These are phyloP conservation scores for Colletotrichum gloeosporioides DNA, from an alignment of 2,329 filamentous ascomycete species.

Conservation along the genomic window DNA sequence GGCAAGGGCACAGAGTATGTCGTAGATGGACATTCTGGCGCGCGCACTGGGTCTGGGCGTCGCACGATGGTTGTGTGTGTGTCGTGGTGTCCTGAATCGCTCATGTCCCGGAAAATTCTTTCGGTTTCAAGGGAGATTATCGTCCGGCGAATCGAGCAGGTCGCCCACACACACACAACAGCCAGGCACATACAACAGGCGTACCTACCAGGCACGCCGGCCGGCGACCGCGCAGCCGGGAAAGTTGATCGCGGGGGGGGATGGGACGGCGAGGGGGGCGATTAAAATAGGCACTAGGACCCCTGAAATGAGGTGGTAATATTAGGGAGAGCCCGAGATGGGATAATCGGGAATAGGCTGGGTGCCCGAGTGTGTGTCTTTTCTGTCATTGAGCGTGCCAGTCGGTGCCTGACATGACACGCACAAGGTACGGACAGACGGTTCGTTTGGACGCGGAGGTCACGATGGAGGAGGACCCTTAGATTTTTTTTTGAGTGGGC, in stretches of 20 bases:
- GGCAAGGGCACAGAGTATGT: neutral
- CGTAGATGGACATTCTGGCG: neutral
- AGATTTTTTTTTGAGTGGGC: neutral
- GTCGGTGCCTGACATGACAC: neutral
- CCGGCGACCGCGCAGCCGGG: neutral
- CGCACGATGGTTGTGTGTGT: neutral
- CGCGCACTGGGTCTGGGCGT: neutral
- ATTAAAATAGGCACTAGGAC: neutral
- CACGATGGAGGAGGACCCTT: neutral
- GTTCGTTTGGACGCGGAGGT: neutral
- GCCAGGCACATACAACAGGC: neutral
- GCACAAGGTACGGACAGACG: neutral
- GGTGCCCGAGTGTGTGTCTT: neutral
- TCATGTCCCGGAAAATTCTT: slow-evolving; percentile 5
- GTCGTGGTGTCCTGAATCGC: neutral
- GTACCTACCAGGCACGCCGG: neutral
- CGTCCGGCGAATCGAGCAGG: neutral
- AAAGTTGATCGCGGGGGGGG: neutral
- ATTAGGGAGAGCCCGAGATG: neutral
- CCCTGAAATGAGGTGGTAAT: neutral
- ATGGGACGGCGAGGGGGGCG: neutral
- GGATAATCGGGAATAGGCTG: neutral
- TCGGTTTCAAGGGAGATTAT: slow-evolving; percentile 18
- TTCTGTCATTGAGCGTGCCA: neutral
- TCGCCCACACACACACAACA: neutral